phyloP scores from a whole-genome alignment of 345 rosid genomes.

The Populus euphratica region DNA sequence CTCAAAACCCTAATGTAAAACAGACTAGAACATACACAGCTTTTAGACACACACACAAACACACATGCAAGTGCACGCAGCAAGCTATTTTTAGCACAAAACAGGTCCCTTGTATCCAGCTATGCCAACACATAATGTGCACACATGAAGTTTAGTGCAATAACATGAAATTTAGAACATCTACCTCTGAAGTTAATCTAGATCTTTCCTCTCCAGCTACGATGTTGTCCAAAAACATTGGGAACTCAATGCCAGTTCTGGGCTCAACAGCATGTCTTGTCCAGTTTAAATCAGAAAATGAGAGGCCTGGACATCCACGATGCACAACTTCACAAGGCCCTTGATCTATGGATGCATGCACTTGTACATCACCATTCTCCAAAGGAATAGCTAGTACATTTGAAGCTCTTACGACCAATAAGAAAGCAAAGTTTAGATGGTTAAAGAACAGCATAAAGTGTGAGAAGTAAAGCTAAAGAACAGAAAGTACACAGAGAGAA shows the following conservation, averaged over 20 bases:
- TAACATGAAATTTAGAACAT: not conserved
- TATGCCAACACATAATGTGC: not conserved
- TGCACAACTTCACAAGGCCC: constrained; percentile 53
- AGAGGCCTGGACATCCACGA: constrained; percentile 39
- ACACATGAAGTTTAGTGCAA: not conserved
- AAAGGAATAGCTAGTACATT: constrained; percentile 40
- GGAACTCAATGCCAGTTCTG: constrained; percentile 82
- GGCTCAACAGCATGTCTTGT: constrained; percentile 60
- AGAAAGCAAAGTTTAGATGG: not conserved
- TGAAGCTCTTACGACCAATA: constrained; percentile 45
- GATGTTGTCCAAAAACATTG: constrained; percentile 44
- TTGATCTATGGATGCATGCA: constrained; percentile 36
- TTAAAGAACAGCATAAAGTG: not conserved
- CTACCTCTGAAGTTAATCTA: constrained; percentile 62
- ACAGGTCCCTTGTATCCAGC: not conserved
- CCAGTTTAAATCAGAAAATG: constrained; percentile 52
- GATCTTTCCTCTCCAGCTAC: constrained; percentile 32
- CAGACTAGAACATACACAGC: not conserved
- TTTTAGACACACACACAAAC: no score
- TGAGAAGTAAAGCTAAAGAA: not conserved
- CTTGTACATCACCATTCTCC: constrained; percentile 36
- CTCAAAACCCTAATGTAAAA: not conserved
- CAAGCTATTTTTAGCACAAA: not conserved
- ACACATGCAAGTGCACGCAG: no score
- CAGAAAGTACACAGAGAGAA: not conserved